A percentile compares a stretch with the other conserved stretches of the same genome.
These are phyloP conservation scores for Cladophialophora carrionii DNA, from an alignment of 2,329 filamentous ascomycete genomes.

Conservation along the genomic window DNA sequence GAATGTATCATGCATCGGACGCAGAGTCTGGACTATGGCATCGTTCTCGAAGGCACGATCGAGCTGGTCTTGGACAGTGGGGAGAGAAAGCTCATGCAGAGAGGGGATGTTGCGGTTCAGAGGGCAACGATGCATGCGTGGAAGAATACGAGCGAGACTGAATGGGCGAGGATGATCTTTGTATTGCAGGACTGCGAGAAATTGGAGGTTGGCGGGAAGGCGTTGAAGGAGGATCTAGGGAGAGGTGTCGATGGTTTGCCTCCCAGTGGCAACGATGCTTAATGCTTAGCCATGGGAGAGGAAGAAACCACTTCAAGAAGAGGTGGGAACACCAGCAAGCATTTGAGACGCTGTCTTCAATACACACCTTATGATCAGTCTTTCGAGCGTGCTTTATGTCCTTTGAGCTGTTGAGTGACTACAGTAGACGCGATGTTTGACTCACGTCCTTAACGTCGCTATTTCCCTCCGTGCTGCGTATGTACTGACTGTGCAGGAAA, in stretches of 20 bases:
- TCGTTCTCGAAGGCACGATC: conserved; percentile 59
- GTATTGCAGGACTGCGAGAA: conserved; percentile 37
- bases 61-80: conserved; percentile 59
- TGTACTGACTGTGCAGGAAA: not conserved
- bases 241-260: conserved; percentile 33
- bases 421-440: not conserved
- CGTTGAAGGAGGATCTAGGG: conserved; percentile 37
- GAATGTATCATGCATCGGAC: conserved; percentile 57
- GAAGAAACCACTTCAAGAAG: not conserved
- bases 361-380: not conserved
- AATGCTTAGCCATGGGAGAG: conserved; percentile 12
- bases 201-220: conserved; percentile 34
- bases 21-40: conserved; percentile 59
- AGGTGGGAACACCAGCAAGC: not conserved
- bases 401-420: not conserved
- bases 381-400: too few species aligned
- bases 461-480: not conserved
- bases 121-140: conserved; percentile 51
- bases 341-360: not conserved
- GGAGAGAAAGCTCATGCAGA: conserved; percentile 51
- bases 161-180: conserved; percentile 39
- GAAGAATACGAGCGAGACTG: conserved; percentile 43
- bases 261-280: conserved; percentile 34
- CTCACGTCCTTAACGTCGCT: not conserved
- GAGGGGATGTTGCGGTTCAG: conserved; percentile 61